Evolutionary conservation across 1,284 basidiomycete genomes (phyloP), one percentile per base, ranked within the genome.

Genomic region (Boletellus deceptivus): DNA sequence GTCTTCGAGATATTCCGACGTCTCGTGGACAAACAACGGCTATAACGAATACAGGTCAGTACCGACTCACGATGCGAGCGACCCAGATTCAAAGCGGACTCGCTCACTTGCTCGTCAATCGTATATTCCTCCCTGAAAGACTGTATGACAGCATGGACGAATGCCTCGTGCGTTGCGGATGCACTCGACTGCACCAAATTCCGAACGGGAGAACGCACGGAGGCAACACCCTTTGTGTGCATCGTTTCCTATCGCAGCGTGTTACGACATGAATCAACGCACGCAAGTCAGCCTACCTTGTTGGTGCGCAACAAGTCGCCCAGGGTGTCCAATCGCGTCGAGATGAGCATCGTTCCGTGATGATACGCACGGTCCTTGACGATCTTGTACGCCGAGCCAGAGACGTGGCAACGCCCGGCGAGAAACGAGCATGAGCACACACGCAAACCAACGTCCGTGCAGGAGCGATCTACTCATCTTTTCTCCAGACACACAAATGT

Each of bases 341-440:
- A 87, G 27, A 99, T 89, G 25, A 99, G 81, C 96, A 99, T 98
- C n/a, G 96, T 99, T 0, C 97, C 97, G 65, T 99, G 97, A 64
- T 99, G 96, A 71, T 98, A 99, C 1, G 95, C 93, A 16, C 97
- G 77, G 54, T 85, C 83, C 58, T 85, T 90, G 36, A 91, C 89
- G 53, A 99, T 90, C 73, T 98, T 98, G 75, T 98, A 99, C 7
- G 97, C 97, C 14, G 93, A 98, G 33, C 97, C 97, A 43, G 96
- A 98, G 48, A 99, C 86, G 89, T 99, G 65, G 56, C 51, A 54
- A 59, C 39, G 8, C 42, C 24, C 29, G 35, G 25, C 20, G 17
- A 40, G 22, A 17, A 18, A 17, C n/a, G 27, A 8, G 3, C 18
- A 31, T 31, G 20, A 43, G 13, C 24, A 4, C 9, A 29, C 14